phyloP scores from a whole-genome alignment of 2,329 filamentous ascomycete species.

The Aspergillus fructus region DNA sequence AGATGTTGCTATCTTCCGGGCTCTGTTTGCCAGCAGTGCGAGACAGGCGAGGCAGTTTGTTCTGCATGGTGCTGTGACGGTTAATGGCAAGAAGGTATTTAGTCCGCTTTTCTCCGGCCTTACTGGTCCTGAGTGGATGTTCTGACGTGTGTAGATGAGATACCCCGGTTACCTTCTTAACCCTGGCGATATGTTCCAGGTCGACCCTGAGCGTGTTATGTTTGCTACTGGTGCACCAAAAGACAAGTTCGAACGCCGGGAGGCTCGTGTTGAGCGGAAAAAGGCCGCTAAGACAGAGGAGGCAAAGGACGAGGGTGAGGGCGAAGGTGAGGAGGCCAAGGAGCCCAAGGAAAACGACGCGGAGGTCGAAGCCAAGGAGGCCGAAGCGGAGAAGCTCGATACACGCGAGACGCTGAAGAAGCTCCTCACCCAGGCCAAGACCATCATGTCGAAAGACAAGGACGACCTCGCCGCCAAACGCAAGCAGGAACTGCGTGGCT shows the following conservation, averaged over 20 bases:
- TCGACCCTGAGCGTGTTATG: constrained; percentile 84
- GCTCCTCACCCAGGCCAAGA: constrained; percentile 59
- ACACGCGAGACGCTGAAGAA: constrained; percentile 51
- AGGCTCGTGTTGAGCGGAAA: constrained; percentile 30
- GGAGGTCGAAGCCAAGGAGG: constrained; percentile 25
- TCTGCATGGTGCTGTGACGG: constrained; percentile 86
- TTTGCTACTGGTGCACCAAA: constrained; percentile 80
- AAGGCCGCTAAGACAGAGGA: constrained; percentile 27
- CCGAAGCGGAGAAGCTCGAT: constrained; percentile 42
- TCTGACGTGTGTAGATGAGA: constrained; percentile 64
- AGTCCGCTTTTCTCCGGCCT: not conserved
- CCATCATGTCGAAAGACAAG: constrained; percentile 56
- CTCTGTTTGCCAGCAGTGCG: constrained; percentile 89
- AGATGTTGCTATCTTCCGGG: constrained; percentile 91
- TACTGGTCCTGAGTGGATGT: not conserved
- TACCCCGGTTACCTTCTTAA: constrained; percentile 93
- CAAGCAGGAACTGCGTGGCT: constrained; percentile 73
- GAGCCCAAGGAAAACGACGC: constrained; percentile 19
- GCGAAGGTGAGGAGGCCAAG: constrained; percentile 27
- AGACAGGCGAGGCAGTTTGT: constrained; percentile 93
- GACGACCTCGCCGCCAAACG: constrained; percentile 63
- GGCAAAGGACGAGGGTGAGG: constrained; percentile 24
- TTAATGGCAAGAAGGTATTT: constrained; percentile 89
- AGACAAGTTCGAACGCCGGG: constrained; percentile 43
- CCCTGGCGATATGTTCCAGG: constrained; percentile 97